Base-by-base conservation (phyloP, 805 yeast species). In the Starmerella riodocensis region DNA sequence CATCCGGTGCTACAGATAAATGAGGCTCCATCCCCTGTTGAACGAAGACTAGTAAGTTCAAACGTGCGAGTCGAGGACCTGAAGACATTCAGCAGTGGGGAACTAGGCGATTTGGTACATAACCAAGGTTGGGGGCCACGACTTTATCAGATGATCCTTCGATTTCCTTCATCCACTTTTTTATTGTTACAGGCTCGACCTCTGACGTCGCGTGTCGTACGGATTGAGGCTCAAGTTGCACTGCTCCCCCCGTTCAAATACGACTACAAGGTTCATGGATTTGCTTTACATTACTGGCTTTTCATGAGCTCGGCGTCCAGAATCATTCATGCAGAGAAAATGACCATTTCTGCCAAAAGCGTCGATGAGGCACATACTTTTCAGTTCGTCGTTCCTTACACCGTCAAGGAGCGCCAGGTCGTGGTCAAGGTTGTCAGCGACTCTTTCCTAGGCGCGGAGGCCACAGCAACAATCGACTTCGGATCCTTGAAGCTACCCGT, bases 1-100 rank as follows among this genome's bases (percentile, higher is more conserved):
- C 96, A 91, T 59, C 96, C 98, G 1, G 55, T 91, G 56, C 65
- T 76, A 7, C 98, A 91, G 56, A 86, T 91, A 60, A 86, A 79
- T 17, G 73, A 69, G 23, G 37, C 43, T 19, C 50, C 48, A 6
- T 49, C 49, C 3, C 28, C 45, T 1, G 74, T 86, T 2, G 48
- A 76, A 33, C 69, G 75, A 37, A 71, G 70, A 38, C 62, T 91
- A 5, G 73, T 76, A 40, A 63, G 70, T 4, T 80, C 74, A 23
- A 43, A 43, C 16, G 45, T 57, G 2, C 35, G 36, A 0, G 76
- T 88, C 64, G 88, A 77, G 19, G 69, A 69, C 28, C 59, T 91
- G 41, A 66, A 91, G 33, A 86, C 81, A 14, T 69, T 86, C 73
- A 71, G 70, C 4, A 55, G 81, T 0, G 66, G 66, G 0, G 98